Percentiles rank a stretch among this genome's conserved stretches.
These are phyloP conservation scores for Kodamaea sp. DNA, from an alignment of 1,139 yeast genomes.

Conservation along the genomic window DNA sequence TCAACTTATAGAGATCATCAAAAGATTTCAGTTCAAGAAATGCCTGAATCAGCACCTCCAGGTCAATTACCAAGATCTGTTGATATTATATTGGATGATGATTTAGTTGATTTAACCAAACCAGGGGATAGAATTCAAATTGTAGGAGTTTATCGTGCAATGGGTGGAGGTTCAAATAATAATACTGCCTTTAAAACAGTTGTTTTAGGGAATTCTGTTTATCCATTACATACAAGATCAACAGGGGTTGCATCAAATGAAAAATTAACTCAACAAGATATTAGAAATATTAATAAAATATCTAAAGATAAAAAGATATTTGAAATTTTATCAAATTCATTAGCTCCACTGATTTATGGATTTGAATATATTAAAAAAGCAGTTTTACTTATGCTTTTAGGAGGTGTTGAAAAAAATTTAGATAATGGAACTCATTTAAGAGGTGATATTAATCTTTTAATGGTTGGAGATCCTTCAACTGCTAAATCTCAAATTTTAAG, in stretches of 20 bases:
- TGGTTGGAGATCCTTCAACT: slow-evolving; percentile 99
- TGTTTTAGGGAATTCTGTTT: slow-evolving; percentile 81
- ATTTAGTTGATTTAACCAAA: slow-evolving; percentile 83
- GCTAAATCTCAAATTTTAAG: slow-evolving; percentile 95
- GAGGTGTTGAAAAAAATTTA: slow-evolving; percentile 92
- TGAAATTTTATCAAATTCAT: slow-evolving; percentile 74
- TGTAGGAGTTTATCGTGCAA: slow-evolving; percentile 89
- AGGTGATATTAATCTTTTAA: slow-evolving; percentile 92
- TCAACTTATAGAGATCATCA: slow-evolving; percentile 94
- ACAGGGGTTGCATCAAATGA: slow-evolving; percentile 81
- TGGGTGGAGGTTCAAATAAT: slow-evolving; percentile 74
- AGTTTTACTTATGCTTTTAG: slow-evolving; percentile 81
- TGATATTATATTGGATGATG: slow-evolving; percentile 90
- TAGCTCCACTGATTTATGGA: slow-evolving; percentile 96
- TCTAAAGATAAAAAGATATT: slow-evolving; percentile 66
- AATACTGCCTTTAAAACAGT: slow-evolving; percentile 75
- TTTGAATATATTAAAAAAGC: slow-evolving; percentile 90
- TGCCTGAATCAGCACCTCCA: slow-evolving; percentile 98
- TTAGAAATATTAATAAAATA: slow-evolving; percentile 79
- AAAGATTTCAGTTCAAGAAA: slow-evolving; percentile 88
- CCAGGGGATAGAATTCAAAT: slow-evolving; percentile 97
- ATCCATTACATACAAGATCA: slow-evolving; percentile 82
- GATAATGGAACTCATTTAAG: slow-evolving; percentile 95
- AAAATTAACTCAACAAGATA: slow-evolving; percentile 74
- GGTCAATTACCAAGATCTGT: slow-evolving; percentile 95